Evolutionary conservation across 2,329 filamentous ascomycete species (phyloP).

Genomic region (Aureobasidium sp.): DNA sequence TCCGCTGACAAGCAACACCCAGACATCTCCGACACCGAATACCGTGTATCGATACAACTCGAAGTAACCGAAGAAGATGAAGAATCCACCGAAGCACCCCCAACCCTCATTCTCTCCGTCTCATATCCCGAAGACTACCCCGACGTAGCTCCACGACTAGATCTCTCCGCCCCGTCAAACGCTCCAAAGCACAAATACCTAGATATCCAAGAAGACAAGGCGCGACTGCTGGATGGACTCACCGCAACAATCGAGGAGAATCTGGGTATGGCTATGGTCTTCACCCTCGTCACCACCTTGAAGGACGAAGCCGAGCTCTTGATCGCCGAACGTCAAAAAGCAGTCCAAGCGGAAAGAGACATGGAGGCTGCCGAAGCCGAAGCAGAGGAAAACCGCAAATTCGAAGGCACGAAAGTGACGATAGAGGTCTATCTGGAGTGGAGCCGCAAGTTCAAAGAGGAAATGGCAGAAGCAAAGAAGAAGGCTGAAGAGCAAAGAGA

Average conservation of each 20-base stretch:
- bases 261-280: slow-evolving; percentile 95
- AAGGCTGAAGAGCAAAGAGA: slow-evolving; percentile 54
- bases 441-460: slow-evolving; percentile 66
- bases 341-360: slow-evolving; percentile 45
- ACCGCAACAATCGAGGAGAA: slow-evolving; percentile 78
- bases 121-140: slow-evolving; percentile 87
- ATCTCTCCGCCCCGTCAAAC: slow-evolving; percentile 67
- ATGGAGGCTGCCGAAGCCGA: slow-evolving; percentile 55
- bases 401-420: slow-evolving; percentile 85
- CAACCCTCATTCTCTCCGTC: slow-evolving; percentile 64
- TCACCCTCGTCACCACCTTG: slow-evolving; percentile 75
- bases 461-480: slow-evolving; percentile 67
- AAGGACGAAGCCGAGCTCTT: slow-evolving; percentile 89
- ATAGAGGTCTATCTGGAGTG: slow-evolving; percentile 76
- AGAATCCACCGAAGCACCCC: slow-evolving; percentile 50
- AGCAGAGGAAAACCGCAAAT: slow-evolving; percentile 91
- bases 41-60: slow-evolving; percentile 75
- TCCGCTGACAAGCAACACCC: slow-evolving; percentile 11
- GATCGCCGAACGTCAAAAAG: slow-evolving; percentile 63
- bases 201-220: slow-evolving; percentile 72
- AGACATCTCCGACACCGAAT: slow-evolving; percentile 89
- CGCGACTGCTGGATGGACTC: slow-evolving; percentile 60
- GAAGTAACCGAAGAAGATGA: slow-evolving; percentile 63
- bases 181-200: slow-evolving; percentile 62
- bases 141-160: slow-evolving; percentile 73